Evolutionary conservation across 148 eudicot genomes (phyloP).

Genomic region (Persicaria tinctoria): DNA sequence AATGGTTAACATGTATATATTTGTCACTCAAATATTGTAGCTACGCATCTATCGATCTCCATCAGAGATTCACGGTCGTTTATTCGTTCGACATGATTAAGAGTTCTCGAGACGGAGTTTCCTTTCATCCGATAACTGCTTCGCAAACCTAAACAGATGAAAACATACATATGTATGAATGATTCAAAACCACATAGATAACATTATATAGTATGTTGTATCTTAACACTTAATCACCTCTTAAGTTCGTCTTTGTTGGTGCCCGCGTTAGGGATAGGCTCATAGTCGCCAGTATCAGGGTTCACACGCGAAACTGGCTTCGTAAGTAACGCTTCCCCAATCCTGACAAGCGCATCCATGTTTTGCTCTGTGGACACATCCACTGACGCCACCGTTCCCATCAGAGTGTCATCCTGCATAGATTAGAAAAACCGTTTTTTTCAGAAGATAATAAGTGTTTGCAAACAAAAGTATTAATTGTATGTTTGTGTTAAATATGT

Average conservation of each 20-base stretch:
- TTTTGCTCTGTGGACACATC: constrained; percentile 36
- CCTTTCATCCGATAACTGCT: constrained; percentile 46
- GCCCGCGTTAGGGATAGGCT: constrained; percentile 34
- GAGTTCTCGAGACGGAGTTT: constrained; percentile 26
- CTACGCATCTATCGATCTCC: background rate
- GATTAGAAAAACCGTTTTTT: background rate
- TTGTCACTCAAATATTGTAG: background rate
- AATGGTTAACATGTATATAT: no score
- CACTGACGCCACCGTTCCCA: constrained; percentile 21
- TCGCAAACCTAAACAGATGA: constrained; percentile 29
- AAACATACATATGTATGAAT: background rate
- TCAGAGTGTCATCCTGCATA: constrained; percentile 38
- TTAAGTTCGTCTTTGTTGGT: constrained; percentile 37
- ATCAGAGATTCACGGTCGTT: background rate
- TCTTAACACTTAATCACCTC: constrained; percentile 18
- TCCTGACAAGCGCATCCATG: constrained; percentile 26
- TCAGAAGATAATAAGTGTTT: background rate
- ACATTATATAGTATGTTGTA: background rate
- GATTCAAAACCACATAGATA: background rate
- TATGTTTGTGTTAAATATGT: background rate
- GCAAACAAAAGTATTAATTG: background rate
- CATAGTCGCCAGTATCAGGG: constrained; percentile 25
- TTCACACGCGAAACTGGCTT: constrained; percentile 36
- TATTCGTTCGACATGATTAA: background rate
- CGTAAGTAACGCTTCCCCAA: constrained; percentile 38